These are phyloP conservation scores for Pulveroboletus frians DNA, from an alignment of 768 basidiomycete species.

Conservation along the genomic window DNA sequence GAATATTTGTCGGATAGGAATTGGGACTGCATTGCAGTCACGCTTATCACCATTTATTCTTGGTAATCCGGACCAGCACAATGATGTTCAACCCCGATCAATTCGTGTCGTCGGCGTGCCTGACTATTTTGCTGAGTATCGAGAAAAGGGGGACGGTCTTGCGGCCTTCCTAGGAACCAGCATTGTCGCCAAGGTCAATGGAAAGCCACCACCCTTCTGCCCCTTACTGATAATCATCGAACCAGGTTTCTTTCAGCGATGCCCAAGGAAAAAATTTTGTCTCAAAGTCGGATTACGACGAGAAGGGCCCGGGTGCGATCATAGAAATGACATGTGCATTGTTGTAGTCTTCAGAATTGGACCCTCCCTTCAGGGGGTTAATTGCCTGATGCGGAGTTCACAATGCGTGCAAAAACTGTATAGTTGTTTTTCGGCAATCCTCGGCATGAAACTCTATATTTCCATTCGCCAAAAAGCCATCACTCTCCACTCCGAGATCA, in stretches of 20 bases:
- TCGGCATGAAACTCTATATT: slow-evolving; percentile 16
- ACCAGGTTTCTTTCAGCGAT: slow-evolving; percentile 72
- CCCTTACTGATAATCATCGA: background rate
- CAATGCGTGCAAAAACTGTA: slow-evolving; percentile 27
- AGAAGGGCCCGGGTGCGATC: slow-evolving; percentile 66
- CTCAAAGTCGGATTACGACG: slow-evolving; percentile 72
- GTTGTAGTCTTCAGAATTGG: slow-evolving; percentile 36
- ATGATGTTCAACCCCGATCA: slow-evolving; percentile 65
- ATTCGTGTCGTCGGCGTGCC: slow-evolving; percentile 65
- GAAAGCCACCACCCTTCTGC: slow-evolving; percentile 3
- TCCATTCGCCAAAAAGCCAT: slow-evolving; percentile 8
- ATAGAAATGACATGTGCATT: slow-evolving; percentile 75
- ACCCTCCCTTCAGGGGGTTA: slow-evolving; percentile 2
- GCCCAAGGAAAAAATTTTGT: slow-evolving; percentile 62
- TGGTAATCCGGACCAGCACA: slow-evolving; percentile 55
- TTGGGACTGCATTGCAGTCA: slow-evolving; percentile 65
- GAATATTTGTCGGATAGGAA: slow-evolving; percentile 37
- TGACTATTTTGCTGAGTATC: slow-evolving; percentile 88
- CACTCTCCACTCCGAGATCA: slow-evolving; percentile 12
- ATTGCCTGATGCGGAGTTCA: slow-evolving; percentile 19
- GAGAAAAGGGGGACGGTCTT: slow-evolving; percentile 77
- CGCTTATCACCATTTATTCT: slow-evolving; percentile 62
- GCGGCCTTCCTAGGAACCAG: slow-evolving; percentile 79
- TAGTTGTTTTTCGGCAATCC: slow-evolving; percentile 17
- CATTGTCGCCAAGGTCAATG: slow-evolving; percentile 74